Evolutionary conservation across 768 basidiomycete species (phyloP).

Genomic region (Lactarius akahatsu): DNA sequence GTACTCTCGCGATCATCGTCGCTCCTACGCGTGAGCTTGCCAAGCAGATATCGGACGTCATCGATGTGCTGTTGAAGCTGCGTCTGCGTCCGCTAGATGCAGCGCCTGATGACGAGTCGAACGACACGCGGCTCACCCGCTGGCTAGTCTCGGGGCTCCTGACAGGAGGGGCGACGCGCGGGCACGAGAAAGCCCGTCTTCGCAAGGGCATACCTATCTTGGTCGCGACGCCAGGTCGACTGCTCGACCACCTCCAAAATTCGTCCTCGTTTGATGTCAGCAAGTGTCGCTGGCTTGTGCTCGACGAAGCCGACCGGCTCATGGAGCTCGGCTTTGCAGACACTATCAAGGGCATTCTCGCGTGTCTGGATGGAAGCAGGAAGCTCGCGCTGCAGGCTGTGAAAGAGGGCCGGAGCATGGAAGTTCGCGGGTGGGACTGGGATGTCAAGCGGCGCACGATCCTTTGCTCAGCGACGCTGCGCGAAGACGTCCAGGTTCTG

Average conservation of each 20-base stretch:
- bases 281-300: slow-evolving; percentile 92
- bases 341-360: slow-evolving; percentile 85
- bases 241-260: slow-evolving; percentile 95
- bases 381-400: slow-evolving; percentile 69
- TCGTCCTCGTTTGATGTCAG: slow-evolving; percentile 90
- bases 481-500: slow-evolving; percentile 91
- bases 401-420: slow-evolving; percentile 61
- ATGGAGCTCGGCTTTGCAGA: slow-evolving; percentile 99
- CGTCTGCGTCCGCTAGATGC: slow-evolving; percentile 63
- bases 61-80: slow-evolving; percentile 76
- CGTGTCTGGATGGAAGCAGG: slow-evolving; percentile 79
- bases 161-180: slow-evolving; percentile 89
- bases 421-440: slow-evolving; percentile 89
- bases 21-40: slow-evolving; percentile 95
- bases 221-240: slow-evolving; percentile 91
- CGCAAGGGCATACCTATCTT: slow-evolving; percentile 94
- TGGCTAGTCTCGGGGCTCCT: slow-evolving; percentile 94
- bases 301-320: slow-evolving; percentile 95
- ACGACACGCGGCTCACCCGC: slow-evolving; percentile 59
- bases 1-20: slow-evolving; percentile 91
- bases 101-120: slow-evolving; percentile 46
- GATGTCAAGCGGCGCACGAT: slow-evolving; percentile 73
- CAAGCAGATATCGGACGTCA: slow-evolving; percentile 95
- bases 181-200: slow-evolving; percentile 93
- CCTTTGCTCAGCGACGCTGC: slow-evolving; percentile 95